phyloP scores from a whole-genome alignment of 768 basidiomycete species.

The Boletus speciosus region DNA sequence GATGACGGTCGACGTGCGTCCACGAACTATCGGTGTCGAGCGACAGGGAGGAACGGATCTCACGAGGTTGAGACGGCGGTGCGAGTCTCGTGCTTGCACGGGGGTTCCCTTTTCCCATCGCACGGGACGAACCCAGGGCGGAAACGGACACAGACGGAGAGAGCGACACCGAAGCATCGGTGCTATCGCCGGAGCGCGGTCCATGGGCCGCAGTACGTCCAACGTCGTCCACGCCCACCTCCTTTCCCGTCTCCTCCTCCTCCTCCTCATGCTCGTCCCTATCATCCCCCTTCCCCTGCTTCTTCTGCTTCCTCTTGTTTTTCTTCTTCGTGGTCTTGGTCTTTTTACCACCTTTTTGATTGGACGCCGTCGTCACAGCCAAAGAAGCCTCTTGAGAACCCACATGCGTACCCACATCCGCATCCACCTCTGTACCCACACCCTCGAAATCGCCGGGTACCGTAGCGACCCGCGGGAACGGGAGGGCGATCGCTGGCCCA shows the following conservation, averaged over 20 bases:
- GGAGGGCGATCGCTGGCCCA: not conserved
- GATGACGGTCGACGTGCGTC: conserved; percentile 63
- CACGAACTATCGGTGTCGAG: conserved; percentile 60
- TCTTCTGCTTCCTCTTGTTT: conserved; percentile 26
- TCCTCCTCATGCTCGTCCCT: not conserved
- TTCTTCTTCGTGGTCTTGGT: conserved; percentile 47
- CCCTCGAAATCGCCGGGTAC: conserved; percentile 17
- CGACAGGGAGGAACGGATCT: conserved; percentile 17
- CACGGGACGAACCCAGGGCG: not conserved
- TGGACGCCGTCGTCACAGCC: conserved; percentile 5
- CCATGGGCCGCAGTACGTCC: not conserved
- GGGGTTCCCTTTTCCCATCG: not conserved
- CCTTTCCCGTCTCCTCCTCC: conserved; percentile 11
- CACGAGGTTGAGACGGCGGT: conserved; percentile 11
- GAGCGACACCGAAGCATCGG: conserved; percentile 13
- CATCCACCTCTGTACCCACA: not conserved
- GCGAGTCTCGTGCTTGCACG: conserved; percentile 4
- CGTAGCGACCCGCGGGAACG: not conserved
- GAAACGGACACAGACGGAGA: not conserved
- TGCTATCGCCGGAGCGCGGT: conserved; percentile 13
- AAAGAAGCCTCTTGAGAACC: not conserved
- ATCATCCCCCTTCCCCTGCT: not conserved
- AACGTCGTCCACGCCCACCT: not conserved
- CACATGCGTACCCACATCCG: not conserved
- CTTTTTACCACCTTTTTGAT: conserved; percentile 30